Evolutionary conservation across 495 filamentous ascomycete genomes (phyloP), one percentile per base, ranked within the genome.

Genomic region (Podospora appendiculata): DNA sequence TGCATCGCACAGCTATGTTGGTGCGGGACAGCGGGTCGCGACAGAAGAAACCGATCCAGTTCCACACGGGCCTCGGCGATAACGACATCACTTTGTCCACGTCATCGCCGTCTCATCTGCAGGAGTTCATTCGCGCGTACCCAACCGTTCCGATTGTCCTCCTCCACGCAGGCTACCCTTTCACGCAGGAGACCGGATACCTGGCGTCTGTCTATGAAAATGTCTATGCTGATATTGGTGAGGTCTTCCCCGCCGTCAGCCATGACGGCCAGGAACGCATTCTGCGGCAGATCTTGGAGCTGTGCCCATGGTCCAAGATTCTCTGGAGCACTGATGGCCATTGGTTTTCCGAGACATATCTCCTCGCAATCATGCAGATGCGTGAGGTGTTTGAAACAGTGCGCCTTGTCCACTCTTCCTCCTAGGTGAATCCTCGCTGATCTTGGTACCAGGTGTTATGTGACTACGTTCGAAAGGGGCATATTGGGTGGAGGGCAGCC

Each of bases 241-340:
- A 90, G 63, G 86, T 95, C 0, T 95, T 95, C 56, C 89, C 89
- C 3, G 85, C 81, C 67, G 66, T 95, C 25, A 93, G 88, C 58
- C 79, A 83, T 47, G 81, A 90, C 41, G 90, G 86, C 0, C 88
- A 96, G 65, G 85, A 88, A 60, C 71, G 70, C 3, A 79, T 92
- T 13, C 50, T 96, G 7, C 78, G 83, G 35, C 76, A 95, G 67
- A 79, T 86, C 38, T 67, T 95, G 10, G 90, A 95, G 61, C 63
- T 93, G 0, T 83, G 83, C 39, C 90, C 90, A 0, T 79, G 76
- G 25, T 82, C 79, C 52, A 93, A 93, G 65, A 68, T 96, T 3
- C 61, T 92, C 2, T 96, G 89, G 84, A 90, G 87, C 53, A 90
- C 86, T 0, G 89, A 94, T 66, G 90, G 88, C 0, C 86, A 90